These are phyloP conservation scores for Phaffia tasmanica DNA, from an alignment of 768 basidiomycete genomes.

Conservation along the genomic window DNA sequence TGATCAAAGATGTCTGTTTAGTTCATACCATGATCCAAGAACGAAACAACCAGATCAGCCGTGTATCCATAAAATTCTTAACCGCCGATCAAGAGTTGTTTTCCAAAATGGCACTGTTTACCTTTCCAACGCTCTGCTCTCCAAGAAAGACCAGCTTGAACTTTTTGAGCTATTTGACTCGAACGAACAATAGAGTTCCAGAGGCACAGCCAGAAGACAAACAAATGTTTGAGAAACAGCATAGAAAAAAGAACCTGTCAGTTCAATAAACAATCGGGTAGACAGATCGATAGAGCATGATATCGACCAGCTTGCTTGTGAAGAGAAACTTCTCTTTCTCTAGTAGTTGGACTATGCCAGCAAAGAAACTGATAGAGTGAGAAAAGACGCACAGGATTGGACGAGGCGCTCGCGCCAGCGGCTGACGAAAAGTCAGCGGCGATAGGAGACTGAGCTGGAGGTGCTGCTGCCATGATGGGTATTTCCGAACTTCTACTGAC, in stretches of 20 bases:
- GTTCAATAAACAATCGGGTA: neutral
- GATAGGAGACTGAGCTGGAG: conserved; percentile 21
- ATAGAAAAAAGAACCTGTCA: neutral
- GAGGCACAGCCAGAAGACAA: neutral
- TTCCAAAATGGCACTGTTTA: neutral
- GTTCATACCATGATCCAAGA: neutral
- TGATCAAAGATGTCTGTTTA: conserved; percentile 74
- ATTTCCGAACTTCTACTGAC: too few species aligned
- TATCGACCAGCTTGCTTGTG: neutral
- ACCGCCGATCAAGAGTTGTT: neutral
- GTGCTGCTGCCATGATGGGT: conserved; percentile 10
- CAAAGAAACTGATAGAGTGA: neutral
- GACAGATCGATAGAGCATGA: neutral
- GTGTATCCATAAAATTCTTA: neutral
- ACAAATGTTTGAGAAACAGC: neutral
- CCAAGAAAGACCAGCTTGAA: conserved; percentile 94
- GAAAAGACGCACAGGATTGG: conserved; percentile 18
- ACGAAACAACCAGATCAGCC: neutral
- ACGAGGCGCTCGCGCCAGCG: conserved; percentile 3
- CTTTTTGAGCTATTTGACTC: conserved; percentile 57
- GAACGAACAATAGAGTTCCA: neutral
- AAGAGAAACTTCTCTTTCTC: neutral
- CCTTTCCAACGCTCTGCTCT: conserved; percentile 92
- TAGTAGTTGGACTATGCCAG: neutral
- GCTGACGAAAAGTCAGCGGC: conserved; percentile 20